Base-by-base conservation (phyloP, 192 early-diverging fungal genomes). In the Diversispora epigaea region DNA sequence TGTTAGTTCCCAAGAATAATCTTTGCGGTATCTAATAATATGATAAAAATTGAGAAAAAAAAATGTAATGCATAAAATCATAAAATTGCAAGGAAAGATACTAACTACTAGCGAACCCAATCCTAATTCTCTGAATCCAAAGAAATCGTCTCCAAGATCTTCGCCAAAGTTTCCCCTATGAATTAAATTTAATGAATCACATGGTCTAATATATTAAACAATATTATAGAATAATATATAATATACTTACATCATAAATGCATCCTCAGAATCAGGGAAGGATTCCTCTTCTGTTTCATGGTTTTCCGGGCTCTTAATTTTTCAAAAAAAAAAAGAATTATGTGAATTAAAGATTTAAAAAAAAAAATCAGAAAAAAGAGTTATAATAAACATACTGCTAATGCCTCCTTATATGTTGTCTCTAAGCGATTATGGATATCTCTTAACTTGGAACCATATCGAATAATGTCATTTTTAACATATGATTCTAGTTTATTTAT, bases 51-150 rank as follows among this genome's bases (percentile, higher is more conserved):
- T 68, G 61, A 87, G 80, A 17, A 91, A 75, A 91, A 89, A 66
- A 86, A 80, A 79, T 96, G 4, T 54, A 54, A 10, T 17, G n/a
- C 4, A 17, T 54, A 17, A 54, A 14, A 54, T 54, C n/a, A 32
- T 2, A 32, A 32, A 32, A 32, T 32, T 32, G 25, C 25, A 32
- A 32, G 25, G 25, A 32, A 32, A 32, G 0, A 32, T 32, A 32
- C 25, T 54, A 17, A 54, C 68, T 19, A 32, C 17, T 19, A 71
- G 22, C 22, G 25, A 15, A 9, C 57, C 96, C 47, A 98, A 77
- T 1, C 94, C 94, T 60, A 97, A 77, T 67, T 96, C 94, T 72
- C 94, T 91, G 83, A 95, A 92, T 9, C 93, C 94, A 60, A 97
- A 91, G 84, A 96, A 96, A 83, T 97, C 94, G 19, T 96, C 93